These are phyloP conservation scores for Leucosporidium scottii DNA, from an alignment of 768 basidiomycete genomes.

Conservation along the genomic window DNA sequence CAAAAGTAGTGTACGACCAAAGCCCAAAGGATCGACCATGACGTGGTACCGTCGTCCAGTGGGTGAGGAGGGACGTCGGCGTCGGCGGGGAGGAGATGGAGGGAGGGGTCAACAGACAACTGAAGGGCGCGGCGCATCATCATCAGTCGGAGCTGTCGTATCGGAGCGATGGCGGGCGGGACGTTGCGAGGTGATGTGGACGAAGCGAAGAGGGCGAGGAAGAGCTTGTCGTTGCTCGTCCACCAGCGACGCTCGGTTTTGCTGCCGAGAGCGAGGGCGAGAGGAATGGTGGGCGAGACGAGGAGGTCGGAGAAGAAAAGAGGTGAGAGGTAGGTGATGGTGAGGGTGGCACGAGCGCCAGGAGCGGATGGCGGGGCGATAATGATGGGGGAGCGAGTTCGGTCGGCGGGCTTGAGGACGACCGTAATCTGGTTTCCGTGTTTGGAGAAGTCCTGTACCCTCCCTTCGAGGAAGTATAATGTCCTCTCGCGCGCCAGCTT, in stretches of 20 bases:
- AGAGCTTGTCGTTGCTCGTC: constrained; percentile 43
- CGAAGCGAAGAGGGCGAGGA: constrained; percentile 42
- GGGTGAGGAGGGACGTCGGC: not conserved
- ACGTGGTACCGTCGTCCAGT: not conserved
- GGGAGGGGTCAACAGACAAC: constrained; percentile 27
- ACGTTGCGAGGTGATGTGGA: constrained; percentile 15
- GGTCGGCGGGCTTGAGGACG: constrained; percentile 1
- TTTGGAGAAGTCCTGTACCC: not conserved
- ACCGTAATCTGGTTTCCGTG: not conserved
- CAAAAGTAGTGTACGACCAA: constrained; percentile 38
- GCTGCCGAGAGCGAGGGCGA: constrained; percentile 44
- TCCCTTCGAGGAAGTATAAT: constrained; percentile 18
- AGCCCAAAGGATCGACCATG: constrained; percentile 5
- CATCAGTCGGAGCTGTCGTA: not conserved
- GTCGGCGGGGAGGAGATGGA: not conserved
- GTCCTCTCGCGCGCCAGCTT: constrained; percentile 37
- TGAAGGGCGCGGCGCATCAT: constrained; percentile 16
- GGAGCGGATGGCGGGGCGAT: not conserved
- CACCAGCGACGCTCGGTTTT: constrained; percentile 37
- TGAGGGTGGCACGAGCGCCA: constrained; percentile 30
- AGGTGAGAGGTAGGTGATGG: constrained; percentile 48
- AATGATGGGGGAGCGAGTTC: not conserved
- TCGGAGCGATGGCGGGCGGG: constrained; percentile 7
- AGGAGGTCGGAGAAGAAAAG: constrained; percentile 51
- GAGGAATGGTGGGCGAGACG: constrained; percentile 46